Percentiles rank a stretch among this genome's conserved stretches.
These are phyloP conservation scores for Colletotrichum sp. DNA, from an alignment of 2,329 filamentous ascomycete species.

Conservation along the genomic window DNA sequence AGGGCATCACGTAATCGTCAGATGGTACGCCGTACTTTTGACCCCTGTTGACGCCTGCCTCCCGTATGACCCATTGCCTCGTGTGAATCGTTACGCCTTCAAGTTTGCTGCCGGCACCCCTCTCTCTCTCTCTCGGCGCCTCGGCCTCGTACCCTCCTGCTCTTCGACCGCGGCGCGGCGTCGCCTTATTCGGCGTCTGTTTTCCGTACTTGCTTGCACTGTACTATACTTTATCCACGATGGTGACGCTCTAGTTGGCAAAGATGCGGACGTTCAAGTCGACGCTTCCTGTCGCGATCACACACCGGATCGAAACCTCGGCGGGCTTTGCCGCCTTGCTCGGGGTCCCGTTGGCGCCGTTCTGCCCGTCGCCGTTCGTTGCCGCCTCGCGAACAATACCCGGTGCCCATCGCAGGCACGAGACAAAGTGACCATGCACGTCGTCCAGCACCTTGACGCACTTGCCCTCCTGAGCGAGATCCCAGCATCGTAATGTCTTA, in stretches of 20 bases:
- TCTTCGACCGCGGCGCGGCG: background rate
- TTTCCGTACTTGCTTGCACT: background rate
- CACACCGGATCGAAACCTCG: constrained; percentile 75
- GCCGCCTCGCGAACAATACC: constrained; percentile 67
- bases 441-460: constrained; percentile 83
- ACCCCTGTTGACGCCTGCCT: constrained; percentile 16
- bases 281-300: constrained; percentile 87
- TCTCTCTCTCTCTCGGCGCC: background rate
- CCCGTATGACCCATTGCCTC: constrained; percentile 13
- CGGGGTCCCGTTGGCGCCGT: constrained; percentile 46
- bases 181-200: background rate
- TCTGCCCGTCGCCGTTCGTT: constrained; percentile 37
- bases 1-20: constrained; percentile 13
- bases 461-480: constrained; percentile 86
- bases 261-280: constrained; percentile 82
- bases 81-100: constrained; percentile 19
- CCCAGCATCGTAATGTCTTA: constrained; percentile 93
- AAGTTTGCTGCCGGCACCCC: background rate
- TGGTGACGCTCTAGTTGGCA: constrained; percentile 51
- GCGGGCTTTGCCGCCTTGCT: constrained; percentile 51
- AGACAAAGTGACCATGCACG: constrained; percentile 84
- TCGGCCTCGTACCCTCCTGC: background rate
- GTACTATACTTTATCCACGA: background rate
- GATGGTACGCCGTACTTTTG: constrained; percentile 16
- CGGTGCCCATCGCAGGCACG: constrained; percentile 87